Conservation (phyloP, 345 rosid species). For the Combretum micranthum region DNA sequence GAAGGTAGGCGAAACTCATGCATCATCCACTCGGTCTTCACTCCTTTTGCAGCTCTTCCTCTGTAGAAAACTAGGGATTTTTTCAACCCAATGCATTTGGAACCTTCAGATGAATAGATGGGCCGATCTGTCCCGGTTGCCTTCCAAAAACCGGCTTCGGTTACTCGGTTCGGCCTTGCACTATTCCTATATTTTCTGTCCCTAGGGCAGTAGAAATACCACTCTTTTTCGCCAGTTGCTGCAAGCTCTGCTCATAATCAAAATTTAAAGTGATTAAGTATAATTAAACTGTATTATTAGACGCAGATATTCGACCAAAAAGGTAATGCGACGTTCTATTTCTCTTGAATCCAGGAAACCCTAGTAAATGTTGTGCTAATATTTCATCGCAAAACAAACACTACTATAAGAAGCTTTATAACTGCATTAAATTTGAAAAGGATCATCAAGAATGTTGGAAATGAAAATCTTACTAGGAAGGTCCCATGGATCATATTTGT, state of each 20-base stretch:
- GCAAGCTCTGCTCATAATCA: slow-evolving; percentile 46
- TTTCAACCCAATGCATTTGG: slow-evolving; percentile 84
- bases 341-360: background rate
- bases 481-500: slow-evolving; percentile 95
- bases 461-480: slow-evolving; percentile 60
- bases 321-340: background rate
- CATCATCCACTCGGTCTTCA: slow-evolving; percentile 99
- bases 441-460: too few relatives aligned
- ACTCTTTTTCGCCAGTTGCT: slow-evolving; percentile 73
- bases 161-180: slow-evolving; percentile 81
- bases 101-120: slow-evolving; percentile 77
- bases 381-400: too few relatives aligned
- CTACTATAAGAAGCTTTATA: too few relatives aligned
- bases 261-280: too few relatives aligned
- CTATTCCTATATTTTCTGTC: slow-evolving; percentile 93
- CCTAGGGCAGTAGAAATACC: slow-evolving; percentile 92
- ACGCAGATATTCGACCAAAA: too few relatives aligned
- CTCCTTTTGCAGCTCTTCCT: slow-evolving; percentile 92
- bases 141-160: slow-evolving; percentile 92
- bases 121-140: slow-evolving; percentile 97
- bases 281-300: too few relatives aligned
- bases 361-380: background rate
- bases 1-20: slow-evolving; percentile 94
- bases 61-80: slow-evolving; percentile 88
- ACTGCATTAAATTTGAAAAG: too few relatives aligned